These are phyloP conservation scores for Peronospora farinosa DNA, from an alignment of 352 stramenopile genomes.

Conservation along the genomic window DNA sequence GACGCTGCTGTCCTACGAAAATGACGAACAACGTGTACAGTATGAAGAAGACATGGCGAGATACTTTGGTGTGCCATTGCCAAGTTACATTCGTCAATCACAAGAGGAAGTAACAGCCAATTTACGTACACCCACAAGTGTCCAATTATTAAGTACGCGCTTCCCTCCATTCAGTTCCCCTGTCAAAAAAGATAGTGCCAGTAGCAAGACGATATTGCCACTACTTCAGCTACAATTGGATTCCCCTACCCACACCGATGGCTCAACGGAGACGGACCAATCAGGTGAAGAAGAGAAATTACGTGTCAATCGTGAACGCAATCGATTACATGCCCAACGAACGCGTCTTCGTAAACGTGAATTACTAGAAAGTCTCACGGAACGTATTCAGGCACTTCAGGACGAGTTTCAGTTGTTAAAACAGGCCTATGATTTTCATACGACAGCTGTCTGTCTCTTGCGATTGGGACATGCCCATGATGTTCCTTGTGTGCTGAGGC, in stretches of 20 bases:
- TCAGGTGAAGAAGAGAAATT: slow-evolving; percentile 54
- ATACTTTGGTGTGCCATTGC: slow-evolving; percentile 39
- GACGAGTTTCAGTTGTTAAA: slow-evolving; percentile 57
- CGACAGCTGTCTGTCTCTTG: slow-evolving; percentile 58
- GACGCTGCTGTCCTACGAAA: slow-evolving; percentile 20
- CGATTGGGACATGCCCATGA: slow-evolving; percentile 38
- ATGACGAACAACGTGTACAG: slow-evolving; percentile 29
- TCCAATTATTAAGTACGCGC: slow-evolving; percentile 26
- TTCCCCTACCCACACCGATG: slow-evolving; percentile 32
- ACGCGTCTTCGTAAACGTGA: slow-evolving; percentile 73
- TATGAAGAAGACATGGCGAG: slow-evolving; percentile 31
- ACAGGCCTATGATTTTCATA: slow-evolving; percentile 72
- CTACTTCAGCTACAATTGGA: slow-evolving; percentile 31
- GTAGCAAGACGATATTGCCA: slow-evolving; percentile 24
- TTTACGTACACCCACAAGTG: slow-evolving; percentile 54
- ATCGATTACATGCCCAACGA: slow-evolving; percentile 67
- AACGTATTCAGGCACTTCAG: slow-evolving; percentile 56
- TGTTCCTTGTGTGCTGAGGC: slow-evolving; percentile 38
- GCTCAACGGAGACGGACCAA: slow-evolving; percentile 7
- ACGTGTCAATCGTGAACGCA: slow-evolving; percentile 66
- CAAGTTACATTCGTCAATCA: slow-evolving; percentile 17
- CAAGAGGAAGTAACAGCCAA: slow-evolving; percentile 17
- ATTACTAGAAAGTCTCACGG: slow-evolving; percentile 67
- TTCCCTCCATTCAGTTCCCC: slow-evolving; percentile 54
- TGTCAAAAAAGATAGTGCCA: slow-evolving; percentile 49